Evolutionary conservation across 2,329 filamentous ascomycete species (phyloP).

Genomic region (Salinomyces thailandicus): DNA sequence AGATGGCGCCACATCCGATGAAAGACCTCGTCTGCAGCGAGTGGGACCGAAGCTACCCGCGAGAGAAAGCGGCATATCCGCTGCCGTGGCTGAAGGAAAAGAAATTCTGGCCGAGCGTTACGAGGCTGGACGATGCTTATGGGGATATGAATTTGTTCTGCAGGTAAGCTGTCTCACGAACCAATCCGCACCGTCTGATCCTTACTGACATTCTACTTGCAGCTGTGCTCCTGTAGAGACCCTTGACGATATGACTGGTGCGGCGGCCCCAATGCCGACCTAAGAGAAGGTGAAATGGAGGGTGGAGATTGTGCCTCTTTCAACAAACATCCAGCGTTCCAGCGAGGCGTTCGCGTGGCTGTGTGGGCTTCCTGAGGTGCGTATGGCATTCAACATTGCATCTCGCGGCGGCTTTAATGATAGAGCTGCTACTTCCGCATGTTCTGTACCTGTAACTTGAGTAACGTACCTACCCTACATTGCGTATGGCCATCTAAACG

Average conservation of each 20-base stretch:
- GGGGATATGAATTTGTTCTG: conserved; percentile 92
- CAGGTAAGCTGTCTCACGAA: conserved; percentile 38
- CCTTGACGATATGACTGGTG: conserved; percentile 27
- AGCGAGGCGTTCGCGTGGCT: conserved; percentile 4
- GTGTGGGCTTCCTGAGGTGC: too few species aligned
- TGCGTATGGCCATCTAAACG: too few species aligned
- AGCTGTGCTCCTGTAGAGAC: conserved; percentile 68
- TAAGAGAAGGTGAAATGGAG: conserved; percentile 5
- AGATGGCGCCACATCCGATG: conserved; percentile 79
- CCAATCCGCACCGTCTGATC: too few species aligned
- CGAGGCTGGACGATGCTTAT: conserved; percentile 77
- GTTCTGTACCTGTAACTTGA: too few species aligned
- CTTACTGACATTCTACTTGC: not conserved
- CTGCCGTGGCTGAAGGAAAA: conserved; percentile 74
- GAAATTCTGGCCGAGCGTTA: conserved; percentile 94
- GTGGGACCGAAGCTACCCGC: conserved; percentile 71
- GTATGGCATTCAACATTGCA: conserved; percentile 5
- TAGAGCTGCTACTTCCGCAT: too few species aligned
- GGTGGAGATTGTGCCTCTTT: not conserved
- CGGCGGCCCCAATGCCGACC: conserved; percentile 22
- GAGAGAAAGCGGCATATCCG: conserved; percentile 81
- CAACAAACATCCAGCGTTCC: conserved; percentile 4
- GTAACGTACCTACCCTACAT: too few species aligned
- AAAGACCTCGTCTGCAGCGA: conserved; percentile 63
- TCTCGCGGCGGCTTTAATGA: too few species aligned